Evolutionary conservation across 2,329 filamentous ascomycete genomes (phyloP).

Genomic region (Gnomoniopsis sp.): DNA sequence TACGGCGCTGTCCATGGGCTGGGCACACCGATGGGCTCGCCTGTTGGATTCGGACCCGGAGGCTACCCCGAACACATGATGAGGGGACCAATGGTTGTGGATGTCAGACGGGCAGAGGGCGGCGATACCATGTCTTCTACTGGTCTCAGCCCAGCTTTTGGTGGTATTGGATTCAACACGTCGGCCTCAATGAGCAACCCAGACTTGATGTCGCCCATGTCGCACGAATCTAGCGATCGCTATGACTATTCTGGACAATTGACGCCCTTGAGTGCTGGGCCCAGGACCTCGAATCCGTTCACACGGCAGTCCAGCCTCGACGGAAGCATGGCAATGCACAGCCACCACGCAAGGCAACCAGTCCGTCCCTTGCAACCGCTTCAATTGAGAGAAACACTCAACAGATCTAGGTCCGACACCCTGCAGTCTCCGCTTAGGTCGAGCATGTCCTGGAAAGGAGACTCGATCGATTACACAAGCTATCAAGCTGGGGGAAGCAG

Average conservation of each 20-base stretch:
- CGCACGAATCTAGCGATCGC: constrained; percentile 50
- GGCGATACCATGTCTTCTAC: constrained; percentile 67
- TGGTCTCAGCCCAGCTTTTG: constrained; percentile 65
- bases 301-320: constrained; percentile 46
- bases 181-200: constrained; percentile 46
- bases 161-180: constrained; percentile 62
- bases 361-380: constrained; percentile 55
- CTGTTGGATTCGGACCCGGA: constrained; percentile 45
- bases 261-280: constrained; percentile 44
- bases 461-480: constrained; percentile 53
- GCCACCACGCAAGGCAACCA: constrained; percentile 40
- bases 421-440: constrained; percentile 57
- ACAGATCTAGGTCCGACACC: constrained; percentile 53
- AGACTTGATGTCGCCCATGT: constrained; percentile 57
- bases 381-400: constrained; percentile 55
- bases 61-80: constrained; percentile 60
- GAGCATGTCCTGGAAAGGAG: constrained; percentile 62
- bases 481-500: constrained; percentile 41
- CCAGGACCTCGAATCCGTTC: constrained; percentile 50
- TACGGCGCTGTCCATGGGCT: constrained; percentile 59
- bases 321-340: constrained; percentile 41
- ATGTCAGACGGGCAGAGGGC: constrained; percentile 60
- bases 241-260: constrained; percentile 51
- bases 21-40: constrained; percentile 44
- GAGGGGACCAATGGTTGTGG: constrained; percentile 61